Conservation (phyloP, 345 rosid genomes). For the Citrus mangshanensis region DNA sequence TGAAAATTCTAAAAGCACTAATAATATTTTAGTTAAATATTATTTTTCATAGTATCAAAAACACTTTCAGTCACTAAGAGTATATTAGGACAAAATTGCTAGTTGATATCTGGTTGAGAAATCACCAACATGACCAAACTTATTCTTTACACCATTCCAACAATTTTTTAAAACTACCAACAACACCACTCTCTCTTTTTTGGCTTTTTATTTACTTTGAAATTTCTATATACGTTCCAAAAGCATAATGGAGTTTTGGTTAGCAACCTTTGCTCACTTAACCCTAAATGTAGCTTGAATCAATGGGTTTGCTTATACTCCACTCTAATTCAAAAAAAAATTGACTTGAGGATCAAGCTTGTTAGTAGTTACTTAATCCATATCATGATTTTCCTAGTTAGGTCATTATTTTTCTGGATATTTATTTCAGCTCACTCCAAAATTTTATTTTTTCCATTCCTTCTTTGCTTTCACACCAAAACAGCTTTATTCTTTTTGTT, state of each 20-base stretch:
- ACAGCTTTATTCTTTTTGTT: not conserved
- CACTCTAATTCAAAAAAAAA: conserved; percentile 10
- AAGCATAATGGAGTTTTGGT: not conserved
- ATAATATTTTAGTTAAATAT: too few relatives aligned
- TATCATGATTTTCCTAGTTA: conserved; percentile 11
- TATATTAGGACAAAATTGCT: not conserved
- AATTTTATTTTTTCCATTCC: not conserved
- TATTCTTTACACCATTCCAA: not conserved
- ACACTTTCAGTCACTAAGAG: not conserved
- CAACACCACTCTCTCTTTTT: not conserved
- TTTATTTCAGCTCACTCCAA: conserved; percentile 9
- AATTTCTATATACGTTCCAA: not conserved
- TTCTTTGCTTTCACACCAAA: not conserved
- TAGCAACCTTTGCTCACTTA: not conserved
- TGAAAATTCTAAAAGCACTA: too few relatives aligned
- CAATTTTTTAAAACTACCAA: not conserved
- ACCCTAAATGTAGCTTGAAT: not conserved
- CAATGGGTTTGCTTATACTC: conserved; percentile 34
- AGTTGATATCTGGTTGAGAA: not conserved
- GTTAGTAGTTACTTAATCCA: conserved; percentile 27
- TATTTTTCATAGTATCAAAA: too few relatives aligned
- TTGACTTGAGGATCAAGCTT: conserved; percentile 21
- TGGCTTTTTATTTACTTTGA: not conserved
- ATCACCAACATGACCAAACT: not conserved
- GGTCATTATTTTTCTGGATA: conserved; percentile 11